Evolutionary conservation across 2,329 filamentous ascomycete species (phyloP).

Genomic region (Volutella citrinella): DNA sequence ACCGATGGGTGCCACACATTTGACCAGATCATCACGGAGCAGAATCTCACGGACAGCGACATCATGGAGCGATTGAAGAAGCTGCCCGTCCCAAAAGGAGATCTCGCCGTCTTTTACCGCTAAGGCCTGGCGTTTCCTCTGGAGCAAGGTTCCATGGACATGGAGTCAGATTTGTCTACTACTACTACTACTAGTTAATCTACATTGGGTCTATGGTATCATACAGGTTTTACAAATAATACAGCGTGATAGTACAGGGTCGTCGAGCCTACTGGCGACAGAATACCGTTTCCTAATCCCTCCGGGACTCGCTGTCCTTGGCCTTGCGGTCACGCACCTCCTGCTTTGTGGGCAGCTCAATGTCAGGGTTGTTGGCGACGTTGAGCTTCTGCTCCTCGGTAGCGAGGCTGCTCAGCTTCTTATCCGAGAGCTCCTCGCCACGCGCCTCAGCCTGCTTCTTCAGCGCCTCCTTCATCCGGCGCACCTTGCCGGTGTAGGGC

Average conservation of each 20-base stretch:
- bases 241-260: constrained; percentile 23
- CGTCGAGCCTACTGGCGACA: no score
- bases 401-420: constrained; percentile 23
- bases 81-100: constrained; percentile 49
- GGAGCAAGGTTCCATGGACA: no score
- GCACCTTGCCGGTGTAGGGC: constrained; percentile 46
- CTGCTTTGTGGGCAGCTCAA: constrained; percentile 36
- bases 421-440: constrained; percentile 26
- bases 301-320: constrained; percentile 10
- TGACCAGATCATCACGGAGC: constrained; percentile 79
- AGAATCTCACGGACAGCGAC: constrained; percentile 66
- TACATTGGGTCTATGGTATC: constrained; percentile 27
- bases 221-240: constrained; percentile 24
- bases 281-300: no score
- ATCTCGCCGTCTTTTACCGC: constrained; percentile 53
- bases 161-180: no score
- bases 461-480: constrained; percentile 40
- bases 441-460: constrained; percentile 32
- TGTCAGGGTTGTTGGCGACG: constrained; percentile 39
- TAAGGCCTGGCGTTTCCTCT: constrained; percentile 28
- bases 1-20: constrained; percentile 74
- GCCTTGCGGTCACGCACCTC: constrained; percentile 29
- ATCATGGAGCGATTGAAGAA: constrained; percentile 66
- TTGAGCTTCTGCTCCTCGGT: constrained; percentile 18
- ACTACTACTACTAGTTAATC: no score